Evolutionary conservation across 805 yeast species (phyloP), one percentile per base, ranked within the genome.

Genomic region (Kluyveromyces siamensis): DNA sequence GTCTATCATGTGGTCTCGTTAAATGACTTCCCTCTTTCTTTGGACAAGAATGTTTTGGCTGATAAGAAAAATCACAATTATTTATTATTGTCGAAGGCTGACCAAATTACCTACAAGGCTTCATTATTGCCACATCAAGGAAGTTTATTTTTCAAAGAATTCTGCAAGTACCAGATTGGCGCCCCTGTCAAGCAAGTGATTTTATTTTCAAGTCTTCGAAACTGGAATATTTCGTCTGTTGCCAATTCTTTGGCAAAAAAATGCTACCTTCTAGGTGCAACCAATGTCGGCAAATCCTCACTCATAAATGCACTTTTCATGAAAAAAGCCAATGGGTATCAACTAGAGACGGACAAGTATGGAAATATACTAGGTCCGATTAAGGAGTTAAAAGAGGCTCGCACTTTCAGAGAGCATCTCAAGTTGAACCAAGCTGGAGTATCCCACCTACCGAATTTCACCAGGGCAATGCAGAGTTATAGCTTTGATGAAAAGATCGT

Each of bases 261-360:
- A 33, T 61, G 76, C 8, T 81, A 77, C 56, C 62, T 85, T 30
- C 66, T 84, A 18, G 95, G 95, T 1, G 73, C 73, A 50, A 79
- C 83, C 10, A 85, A 85, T 57, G 72, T 77, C 13, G 95, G 95
- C 0, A 85, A 85, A 60, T 79, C 87, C 2, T 72, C 83, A 1
- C 54, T 85, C 37, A 70, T 83, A 1, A 76, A 74, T 53, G 57
- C 79, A 17, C 53, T 83, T 17, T 38, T 43, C 17, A 51, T 76
- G 74, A 55, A 58, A 37, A 50, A 51, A 27, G 59, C 49, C 44
- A 13, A 52, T 13, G 65, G 65, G 2, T 37, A 38, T 27, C 62
- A 60, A 44, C 30, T 55, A 2, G 27, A 38, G 6, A 39, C 44
- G 3, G 55, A 53, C 40, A 37, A 42, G 8, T 38, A 48, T 14